phyloP scores from a whole-genome alignment of 805 yeast species.

The Saccharomyces kudriavzevii region DNA sequence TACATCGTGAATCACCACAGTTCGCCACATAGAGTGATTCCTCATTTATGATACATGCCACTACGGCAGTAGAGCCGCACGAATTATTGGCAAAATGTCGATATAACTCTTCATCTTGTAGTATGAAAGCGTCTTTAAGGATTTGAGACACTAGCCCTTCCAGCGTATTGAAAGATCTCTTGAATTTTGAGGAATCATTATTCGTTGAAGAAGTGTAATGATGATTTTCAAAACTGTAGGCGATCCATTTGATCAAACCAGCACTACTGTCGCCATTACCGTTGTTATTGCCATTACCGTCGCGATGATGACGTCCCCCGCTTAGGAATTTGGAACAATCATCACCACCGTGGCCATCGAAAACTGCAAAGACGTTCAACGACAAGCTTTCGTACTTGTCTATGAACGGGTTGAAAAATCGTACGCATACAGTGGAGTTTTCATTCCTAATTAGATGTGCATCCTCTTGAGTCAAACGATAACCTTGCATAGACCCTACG shows the following conservation, averaged over 20 bases:
- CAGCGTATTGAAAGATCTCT: conserved; percentile 23
- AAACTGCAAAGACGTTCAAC: conserved; percentile 54
- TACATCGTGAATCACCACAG: conserved; percentile 69
- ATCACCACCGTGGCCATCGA: conserved; percentile 79
- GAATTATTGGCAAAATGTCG: conserved; percentile 32
- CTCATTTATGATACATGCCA: conserved; percentile 38
- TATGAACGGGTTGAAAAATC: conserved; percentile 25
- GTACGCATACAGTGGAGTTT: conserved; percentile 34
- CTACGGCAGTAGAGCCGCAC: conserved; percentile 48
- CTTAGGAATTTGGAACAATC: conserved; percentile 50
- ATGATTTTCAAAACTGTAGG: conserved; percentile 24
- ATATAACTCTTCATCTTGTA: conserved; percentile 39
- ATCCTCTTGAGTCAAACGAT: conserved; percentile 67
- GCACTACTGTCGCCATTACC: conserved; percentile 10
- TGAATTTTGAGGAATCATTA: conserved; percentile 1
- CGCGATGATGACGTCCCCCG: conserved; percentile 9
- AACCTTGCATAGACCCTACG: conserved; percentile 74
- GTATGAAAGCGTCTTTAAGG: conserved; percentile 38
- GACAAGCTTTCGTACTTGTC: conserved; percentile 18
- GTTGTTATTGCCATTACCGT: conserved; percentile 5
- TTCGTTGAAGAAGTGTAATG: conserved; percentile 17
- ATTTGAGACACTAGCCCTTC: conserved; percentile 32
- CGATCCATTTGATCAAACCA: conserved; percentile 27
- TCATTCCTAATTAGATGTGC: conserved; percentile 51
- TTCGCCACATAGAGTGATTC: conserved; percentile 51